These are phyloP conservation scores for Thymus quinquecostatus DNA, from an alignment of 257 asterid genomes.

Conservation along the genomic window DNA sequence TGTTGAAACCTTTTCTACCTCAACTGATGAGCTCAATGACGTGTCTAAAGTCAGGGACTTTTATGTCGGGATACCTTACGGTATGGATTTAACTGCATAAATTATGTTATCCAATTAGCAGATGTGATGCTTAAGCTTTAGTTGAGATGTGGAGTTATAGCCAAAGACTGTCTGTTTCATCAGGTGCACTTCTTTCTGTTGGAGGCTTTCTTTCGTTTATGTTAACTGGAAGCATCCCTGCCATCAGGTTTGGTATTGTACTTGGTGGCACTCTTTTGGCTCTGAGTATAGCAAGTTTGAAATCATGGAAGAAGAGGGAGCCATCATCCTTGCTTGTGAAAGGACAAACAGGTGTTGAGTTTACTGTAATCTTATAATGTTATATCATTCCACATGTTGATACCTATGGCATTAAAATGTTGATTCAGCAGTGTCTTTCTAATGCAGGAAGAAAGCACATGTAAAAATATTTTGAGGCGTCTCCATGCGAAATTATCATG, in stretches of 20 bases:
- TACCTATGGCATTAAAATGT: neutral
- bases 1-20: slow-evolving; percentile 71
- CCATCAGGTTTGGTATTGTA: slow-evolving; percentile 80
- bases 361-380: neutral
- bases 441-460: neutral
- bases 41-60: slow-evolving; percentile 76
- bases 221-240: slow-evolving; percentile 77
- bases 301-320: slow-evolving; percentile 80
- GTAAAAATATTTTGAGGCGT: neutral
- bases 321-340: slow-evolving; percentile 58
- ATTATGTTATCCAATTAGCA: neutral
- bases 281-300: slow-evolving; percentile 75
- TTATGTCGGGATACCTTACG: slow-evolving; percentile 90
- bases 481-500: neutral
- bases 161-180: slow-evolving; percentile 23
- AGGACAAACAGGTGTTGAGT: slow-evolving; percentile 78
- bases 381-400: neutral
- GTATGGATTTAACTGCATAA: slow-evolving; percentile 41
- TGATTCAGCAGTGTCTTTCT: neutral
- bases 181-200: slow-evolving; percentile 72
- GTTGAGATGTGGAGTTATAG: slow-evolving; percentile 1
- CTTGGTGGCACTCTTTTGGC: slow-evolving; percentile 89
- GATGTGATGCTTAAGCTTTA: slow-evolving; percentile 18
- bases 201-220: slow-evolving; percentile 85
- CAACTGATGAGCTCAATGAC: slow-evolving; percentile 62